A percentile compares a stretch with the other conserved stretches of the same genome.
Conservation (phyloP, 805 yeast species). For the Candida broadrunensis region DNA sequence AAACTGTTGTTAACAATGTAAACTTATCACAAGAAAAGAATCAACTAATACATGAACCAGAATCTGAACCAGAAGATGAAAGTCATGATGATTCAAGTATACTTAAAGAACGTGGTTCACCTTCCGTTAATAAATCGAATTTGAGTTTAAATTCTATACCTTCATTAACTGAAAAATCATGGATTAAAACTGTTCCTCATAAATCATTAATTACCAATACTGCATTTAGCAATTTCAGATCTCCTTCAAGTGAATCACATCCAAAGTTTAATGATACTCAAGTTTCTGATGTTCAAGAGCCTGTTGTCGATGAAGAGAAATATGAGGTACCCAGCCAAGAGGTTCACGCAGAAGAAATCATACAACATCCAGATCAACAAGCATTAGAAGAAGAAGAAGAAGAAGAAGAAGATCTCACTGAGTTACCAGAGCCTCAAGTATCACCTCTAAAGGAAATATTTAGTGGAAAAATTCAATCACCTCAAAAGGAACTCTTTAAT, state of each 20-base stretch:
- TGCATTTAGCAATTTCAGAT: slow-evolving; percentile 27
- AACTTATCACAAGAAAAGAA: neutral
- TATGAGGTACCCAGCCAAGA: neutral
- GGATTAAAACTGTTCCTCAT: slow-evolving; percentile 2
- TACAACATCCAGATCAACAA: neutral
- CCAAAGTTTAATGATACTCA: neutral
- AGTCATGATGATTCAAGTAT: neutral
- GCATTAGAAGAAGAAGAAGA: neutral
- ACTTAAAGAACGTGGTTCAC: neutral
- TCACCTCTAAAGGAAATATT: neutral
- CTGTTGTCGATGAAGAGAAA: neutral
- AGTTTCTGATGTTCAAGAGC: slow-evolving; percentile 1
- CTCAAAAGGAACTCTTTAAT: too few relatives aligned
- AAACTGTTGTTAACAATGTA: neutral
- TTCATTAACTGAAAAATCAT: slow-evolving; percentile 5
- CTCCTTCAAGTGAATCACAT: slow-evolving; percentile 6
- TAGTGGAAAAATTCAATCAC: neutral
- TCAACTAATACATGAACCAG: neutral
- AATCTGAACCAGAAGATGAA: slow-evolving; percentile 1
- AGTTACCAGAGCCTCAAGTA: neutral
- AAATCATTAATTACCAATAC: slow-evolving; percentile 26
- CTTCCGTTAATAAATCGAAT: neutral
- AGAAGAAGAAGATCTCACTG: neutral
- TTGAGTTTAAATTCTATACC: neutral
- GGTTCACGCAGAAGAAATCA: neutral